Evolutionary conservation across 768 basidiomycete genomes (phyloP).

Genomic region (Kwoniella dejecticola): DNA sequence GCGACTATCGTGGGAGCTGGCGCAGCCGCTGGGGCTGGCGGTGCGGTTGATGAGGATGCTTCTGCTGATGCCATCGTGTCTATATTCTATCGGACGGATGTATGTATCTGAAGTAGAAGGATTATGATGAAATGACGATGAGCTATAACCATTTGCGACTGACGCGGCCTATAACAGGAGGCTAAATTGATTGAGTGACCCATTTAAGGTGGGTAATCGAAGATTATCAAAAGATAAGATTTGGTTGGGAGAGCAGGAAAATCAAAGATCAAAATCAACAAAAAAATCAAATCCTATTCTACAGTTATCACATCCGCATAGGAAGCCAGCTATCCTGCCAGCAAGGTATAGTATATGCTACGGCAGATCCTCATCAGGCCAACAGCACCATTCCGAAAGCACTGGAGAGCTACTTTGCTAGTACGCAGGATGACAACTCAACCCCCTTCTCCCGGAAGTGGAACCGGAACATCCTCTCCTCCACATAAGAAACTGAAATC

Average conservation of each 20-base stretch:
- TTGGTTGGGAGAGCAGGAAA: neutral
- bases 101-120: neutral
- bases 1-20: slow-evolving; percentile 33
- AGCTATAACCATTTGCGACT: slow-evolving; percentile 3
- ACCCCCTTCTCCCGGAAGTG: slow-evolving; percentile 19
- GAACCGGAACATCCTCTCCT: slow-evolving; percentile 15
- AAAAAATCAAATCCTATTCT: too few relatives aligned
- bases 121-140: slow-evolving; percentile 4
- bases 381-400: too few relatives aligned
- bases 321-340: too few relatives aligned
- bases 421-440: slow-evolving; percentile 27
- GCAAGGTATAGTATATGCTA: neutral
- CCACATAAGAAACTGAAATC: slow-evolving; percentile 36
- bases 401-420: too few relatives aligned
- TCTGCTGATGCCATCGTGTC: slow-evolving; percentile 31
- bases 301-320: too few relatives aligned
- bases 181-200: slow-evolving; percentile 4
- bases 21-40: slow-evolving; percentile 31
- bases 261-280: neutral
- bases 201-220: slow-evolving; percentile 11
- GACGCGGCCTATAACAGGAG: slow-evolving; percentile 17
- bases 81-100: neutral
- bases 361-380: neutral
- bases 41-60: slow-evolving; percentile 3
- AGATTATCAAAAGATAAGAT: neutral